Conservation (phyloP, 2,329 filamentous ascomycete genomes). For the Pseudohalonectria lignicola region DNA sequence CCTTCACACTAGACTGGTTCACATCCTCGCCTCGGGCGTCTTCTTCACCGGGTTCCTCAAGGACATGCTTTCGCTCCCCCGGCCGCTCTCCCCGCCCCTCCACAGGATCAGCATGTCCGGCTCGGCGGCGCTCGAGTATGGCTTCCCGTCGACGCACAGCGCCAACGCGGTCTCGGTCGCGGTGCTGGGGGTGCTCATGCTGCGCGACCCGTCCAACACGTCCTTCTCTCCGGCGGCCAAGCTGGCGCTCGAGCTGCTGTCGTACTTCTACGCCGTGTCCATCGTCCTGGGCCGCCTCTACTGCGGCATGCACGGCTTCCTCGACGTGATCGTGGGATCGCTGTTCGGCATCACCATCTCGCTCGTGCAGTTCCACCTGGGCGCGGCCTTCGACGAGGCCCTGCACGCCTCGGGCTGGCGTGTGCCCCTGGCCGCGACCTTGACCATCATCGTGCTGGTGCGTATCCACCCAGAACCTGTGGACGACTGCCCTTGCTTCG, state of each 20-base stretch:
- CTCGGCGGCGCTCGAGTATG: constrained; percentile 88
- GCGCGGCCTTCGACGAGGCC: constrained; percentile 55
- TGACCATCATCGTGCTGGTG: constrained; percentile 64
- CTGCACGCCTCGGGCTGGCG: constrained; percentile 54
- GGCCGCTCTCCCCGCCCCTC: constrained; percentile 83
- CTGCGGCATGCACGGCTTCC: constrained; percentile 97
- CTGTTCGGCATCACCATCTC: constrained; percentile 59
- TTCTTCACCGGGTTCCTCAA: constrained; percentile 91
- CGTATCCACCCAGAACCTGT: constrained; percentile 91
- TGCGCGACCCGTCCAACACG: constrained; percentile 43
- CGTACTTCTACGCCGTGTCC: constrained; percentile 78
- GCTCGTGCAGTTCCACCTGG: constrained; percentile 48
- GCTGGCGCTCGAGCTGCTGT: constrained; percentile 52
- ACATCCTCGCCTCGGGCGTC: constrained; percentile 67
- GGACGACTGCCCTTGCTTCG: constrained; percentile 93
- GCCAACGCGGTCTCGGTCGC: constrained; percentile 94
- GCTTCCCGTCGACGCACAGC: constrained; percentile 93
- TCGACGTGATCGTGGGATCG: constrained; percentile 78
- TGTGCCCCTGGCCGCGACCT: constrained; percentile 51
- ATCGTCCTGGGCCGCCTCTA: constrained; percentile 89
- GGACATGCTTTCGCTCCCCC: constrained; percentile 83
- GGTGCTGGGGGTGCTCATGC: constrained; percentile 59
- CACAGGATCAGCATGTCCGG: constrained; percentile 96
- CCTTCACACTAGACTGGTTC: constrained; percentile 58
- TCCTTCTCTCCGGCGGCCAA: constrained; percentile 48